Conservation (phyloP, 768 basidiomycete species). For the Arthromyces matolae region DNA sequence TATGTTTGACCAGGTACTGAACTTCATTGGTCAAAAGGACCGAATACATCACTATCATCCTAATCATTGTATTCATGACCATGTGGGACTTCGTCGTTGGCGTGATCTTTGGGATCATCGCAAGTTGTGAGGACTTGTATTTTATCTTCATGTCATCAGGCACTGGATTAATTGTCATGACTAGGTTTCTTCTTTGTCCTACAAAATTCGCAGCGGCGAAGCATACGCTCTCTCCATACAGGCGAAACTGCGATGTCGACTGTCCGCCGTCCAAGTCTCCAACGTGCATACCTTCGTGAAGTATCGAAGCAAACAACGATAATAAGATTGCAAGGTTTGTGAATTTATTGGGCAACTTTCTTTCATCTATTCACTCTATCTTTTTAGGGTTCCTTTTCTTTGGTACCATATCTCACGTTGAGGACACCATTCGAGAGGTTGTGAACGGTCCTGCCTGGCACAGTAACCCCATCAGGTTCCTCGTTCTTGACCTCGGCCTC, state of each 20-base stretch:
- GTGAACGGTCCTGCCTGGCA: slow-evolving; percentile 72
- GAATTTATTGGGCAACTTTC: not conserved
- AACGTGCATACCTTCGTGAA: slow-evolving; percentile 87
- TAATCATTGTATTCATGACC: slow-evolving; percentile 92
- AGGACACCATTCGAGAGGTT: slow-evolving; percentile 76
- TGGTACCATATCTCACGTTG: slow-evolving; percentile 88
- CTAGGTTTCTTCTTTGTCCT: slow-evolving; percentile 94
- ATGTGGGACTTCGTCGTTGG: slow-evolving; percentile 93
- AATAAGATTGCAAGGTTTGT: slow-evolving; percentile 74
- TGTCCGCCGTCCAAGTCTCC: slow-evolving; percentile 83
- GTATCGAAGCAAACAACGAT: slow-evolving; percentile 90
- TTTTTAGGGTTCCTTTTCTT: slow-evolving; percentile 78
- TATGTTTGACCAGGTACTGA: slow-evolving; percentile 12
- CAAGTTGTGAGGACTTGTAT: slow-evolving; percentile 62
- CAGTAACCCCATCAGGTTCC: slow-evolving; percentile 78
- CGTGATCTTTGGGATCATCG: slow-evolving; percentile 86
- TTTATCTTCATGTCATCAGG: not conserved
- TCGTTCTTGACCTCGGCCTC: slow-evolving; percentile 82
- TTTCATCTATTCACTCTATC: not conserved
- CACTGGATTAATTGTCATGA: not conserved
- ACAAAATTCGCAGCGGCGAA: slow-evolving; percentile 81
- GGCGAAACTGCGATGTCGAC: slow-evolving; percentile 87
- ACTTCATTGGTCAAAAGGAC: slow-evolving; percentile 35
- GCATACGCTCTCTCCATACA: slow-evolving; percentile 80
- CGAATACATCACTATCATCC: slow-evolving; percentile 80